Evolutionary conservation across 257 asterid species (phyloP).

Genomic region (Solanum rostratum): DNA sequence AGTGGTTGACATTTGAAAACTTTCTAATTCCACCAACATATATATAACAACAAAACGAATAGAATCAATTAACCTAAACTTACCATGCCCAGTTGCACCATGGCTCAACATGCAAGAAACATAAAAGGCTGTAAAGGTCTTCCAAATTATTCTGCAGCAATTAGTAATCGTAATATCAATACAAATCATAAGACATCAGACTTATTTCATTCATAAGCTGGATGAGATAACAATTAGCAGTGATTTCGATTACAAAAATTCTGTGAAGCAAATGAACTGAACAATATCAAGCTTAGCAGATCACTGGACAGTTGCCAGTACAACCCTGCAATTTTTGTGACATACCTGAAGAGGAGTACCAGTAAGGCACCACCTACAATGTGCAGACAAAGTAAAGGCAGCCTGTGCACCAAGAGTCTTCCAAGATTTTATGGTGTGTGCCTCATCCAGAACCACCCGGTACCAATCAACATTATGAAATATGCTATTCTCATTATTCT

Average conservation of each 20-base stretch:
- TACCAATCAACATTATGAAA: conserved; percentile 80
- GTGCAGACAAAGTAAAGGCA: conserved; percentile 54
- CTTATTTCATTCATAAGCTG: background rate
- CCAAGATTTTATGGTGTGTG: conserved; percentile 74
- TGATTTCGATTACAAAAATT: background rate
- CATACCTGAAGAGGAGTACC: conserved; percentile 91
- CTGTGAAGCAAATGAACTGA: background rate
- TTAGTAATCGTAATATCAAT: background rate
- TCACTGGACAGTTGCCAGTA: background rate
- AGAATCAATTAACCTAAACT: background rate
- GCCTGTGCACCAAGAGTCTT: conserved; percentile 66
- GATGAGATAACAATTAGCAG: background rate
- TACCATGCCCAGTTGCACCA: conserved; percentile 99
- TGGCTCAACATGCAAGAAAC: conserved; percentile 89
- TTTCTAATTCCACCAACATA: background rate
- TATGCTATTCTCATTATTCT: conserved; percentile 48
- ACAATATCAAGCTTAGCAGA: background rate
- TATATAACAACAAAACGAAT: background rate
- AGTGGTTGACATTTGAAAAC: background rate
- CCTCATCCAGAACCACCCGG: conserved; percentile 80
- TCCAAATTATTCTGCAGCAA: conserved; percentile 69
- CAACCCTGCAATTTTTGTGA: background rate
- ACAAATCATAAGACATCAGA: background rate
- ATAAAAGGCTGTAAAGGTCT: conserved; percentile 68
- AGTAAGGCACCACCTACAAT: conserved; percentile 85